Conservation (phyloP, 176 grass and related monocot genomes). For the Triticum turgidum region DNA sequence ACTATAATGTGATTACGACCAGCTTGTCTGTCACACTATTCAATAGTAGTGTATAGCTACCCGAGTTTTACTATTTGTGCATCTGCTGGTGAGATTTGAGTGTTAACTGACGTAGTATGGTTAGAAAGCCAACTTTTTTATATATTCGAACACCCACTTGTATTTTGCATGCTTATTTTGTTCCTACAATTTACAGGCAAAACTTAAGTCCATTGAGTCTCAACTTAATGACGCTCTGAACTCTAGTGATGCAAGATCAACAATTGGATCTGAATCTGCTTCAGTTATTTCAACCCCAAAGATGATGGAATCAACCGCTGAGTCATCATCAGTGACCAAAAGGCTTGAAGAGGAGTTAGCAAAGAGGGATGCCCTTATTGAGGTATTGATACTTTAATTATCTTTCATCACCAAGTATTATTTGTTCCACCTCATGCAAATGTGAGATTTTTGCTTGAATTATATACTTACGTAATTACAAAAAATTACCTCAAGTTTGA, state of each 20-base stretch:
- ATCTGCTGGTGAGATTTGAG: background rate
- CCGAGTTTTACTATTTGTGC: background rate
- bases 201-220: conserved; percentile 84
- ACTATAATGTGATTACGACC: background rate
- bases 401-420: conserved; percentile 1
- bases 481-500: background rate
- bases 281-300: conserved; percentile 78
- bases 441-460: background rate
- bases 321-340: conserved; percentile 79
- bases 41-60: background rate
- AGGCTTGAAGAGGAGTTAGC: conserved; percentile 95
- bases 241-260: conserved; percentile 84
- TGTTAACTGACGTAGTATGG: conserved; percentile 12
- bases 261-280: conserved; percentile 73
- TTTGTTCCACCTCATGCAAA: conserved; percentile 3
- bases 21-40: background rate
- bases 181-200: conserved; percentile 59
- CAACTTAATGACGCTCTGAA: conserved; percentile 86
- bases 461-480: conserved; percentile 10
- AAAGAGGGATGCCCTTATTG: conserved; percentile 97
- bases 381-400: conserved; percentile 51
- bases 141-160: background rate
- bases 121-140: background rate
- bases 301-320: conserved; percentile 65
- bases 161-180: conserved; percentile 34